Evolutionary conservation across 2,329 filamentous ascomycete genomes (phyloP).

Genomic region (Chaetomium strumarium): DNA sequence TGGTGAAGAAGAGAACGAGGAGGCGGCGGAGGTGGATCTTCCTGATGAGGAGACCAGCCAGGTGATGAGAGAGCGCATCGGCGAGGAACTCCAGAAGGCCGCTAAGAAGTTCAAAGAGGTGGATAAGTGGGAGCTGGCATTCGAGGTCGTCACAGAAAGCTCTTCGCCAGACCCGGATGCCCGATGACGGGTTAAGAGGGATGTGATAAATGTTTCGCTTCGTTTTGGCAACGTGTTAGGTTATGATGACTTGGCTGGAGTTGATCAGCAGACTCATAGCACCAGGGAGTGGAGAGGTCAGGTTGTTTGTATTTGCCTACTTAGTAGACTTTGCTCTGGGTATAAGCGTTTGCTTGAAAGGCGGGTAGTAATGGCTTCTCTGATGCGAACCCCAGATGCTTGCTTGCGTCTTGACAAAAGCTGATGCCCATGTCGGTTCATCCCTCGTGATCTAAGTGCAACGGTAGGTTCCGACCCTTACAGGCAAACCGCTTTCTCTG

Average conservation of each 20-base stretch:
- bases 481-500: neutral
- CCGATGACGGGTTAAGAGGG: slow-evolving; percentile 31
- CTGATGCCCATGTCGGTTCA: neutral
- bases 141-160: slow-evolving; percentile 55
- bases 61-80: slow-evolving; percentile 29
- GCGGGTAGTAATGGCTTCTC: neutral
- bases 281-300: slow-evolving; percentile 3
- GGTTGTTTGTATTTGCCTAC: slow-evolving; percentile 9
- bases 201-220: neutral
- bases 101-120: slow-evolving; percentile 62
- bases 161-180: slow-evolving; percentile 46
- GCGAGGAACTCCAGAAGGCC: slow-evolving; percentile 51
- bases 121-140: slow-evolving; percentile 62
- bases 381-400: neutral
- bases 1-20: slow-evolving; percentile 26
- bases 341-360: slow-evolving; percentile 12
- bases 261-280: neutral
- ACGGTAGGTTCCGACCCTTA: neutral
- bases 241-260: neutral
- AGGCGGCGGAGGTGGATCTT: slow-evolving; percentile 33
- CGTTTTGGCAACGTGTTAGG: neutral
- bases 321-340: slow-evolving; percentile 13
- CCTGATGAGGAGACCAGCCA: slow-evolving; percentile 18
- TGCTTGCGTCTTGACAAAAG: neutral
- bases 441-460: neutral